Evolutionary conservation across 1,284 basidiomycete species (phyloP).

Genomic region (Microstroma glucosiphilum): DNA sequence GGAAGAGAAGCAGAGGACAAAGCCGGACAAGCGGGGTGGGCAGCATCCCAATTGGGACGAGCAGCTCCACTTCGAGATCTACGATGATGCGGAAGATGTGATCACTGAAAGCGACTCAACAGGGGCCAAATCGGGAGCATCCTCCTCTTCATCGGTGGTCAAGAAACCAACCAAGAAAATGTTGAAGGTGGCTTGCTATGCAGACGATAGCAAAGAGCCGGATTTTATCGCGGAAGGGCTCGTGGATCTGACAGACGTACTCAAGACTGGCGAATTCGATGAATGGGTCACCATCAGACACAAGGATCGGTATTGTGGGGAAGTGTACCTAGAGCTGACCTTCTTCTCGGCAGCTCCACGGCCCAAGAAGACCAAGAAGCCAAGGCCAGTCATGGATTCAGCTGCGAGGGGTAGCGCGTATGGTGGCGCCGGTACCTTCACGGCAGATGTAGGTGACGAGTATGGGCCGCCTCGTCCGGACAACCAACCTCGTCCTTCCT

Average conservation of each 20-base stretch:
- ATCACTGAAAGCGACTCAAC: constrained; percentile 41
- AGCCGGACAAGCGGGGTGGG: constrained; percentile 81
- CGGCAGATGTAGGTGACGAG: constrained; percentile 25
- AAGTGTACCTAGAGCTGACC: constrained; percentile 49
- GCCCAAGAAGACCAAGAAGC: constrained; percentile 34
- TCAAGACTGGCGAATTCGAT: constrained; percentile 93
- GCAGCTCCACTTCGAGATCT: constrained; percentile 86
- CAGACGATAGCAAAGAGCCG: constrained; percentile 89
- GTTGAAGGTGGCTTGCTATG: constrained; percentile 80
- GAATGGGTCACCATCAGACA: constrained; percentile 72
- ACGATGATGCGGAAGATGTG: constrained; percentile 69
- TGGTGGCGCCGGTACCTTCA: constrained; percentile 42
- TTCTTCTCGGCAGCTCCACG: constrained; percentile 45
- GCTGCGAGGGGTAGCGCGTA: constrained; percentile 25
- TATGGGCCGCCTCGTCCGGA: constrained; percentile 18
- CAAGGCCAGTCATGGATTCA: constrained; percentile 21
- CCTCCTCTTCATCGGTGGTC: constrained; percentile 55
- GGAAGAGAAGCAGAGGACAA: constrained; percentile 60
- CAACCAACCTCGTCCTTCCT: constrained; percentile 18
- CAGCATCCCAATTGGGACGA: constrained; percentile 99
- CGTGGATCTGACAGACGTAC: constrained; percentile 79
- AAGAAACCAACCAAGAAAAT: constrained; percentile 60
- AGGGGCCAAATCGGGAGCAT: constrained; percentile 45
- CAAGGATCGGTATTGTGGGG: constrained; percentile 45
- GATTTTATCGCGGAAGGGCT: constrained; percentile 87